Evolutionary conservation across 805 yeast species (phyloP), one percentile per base, ranked within the genome.

Genomic region (Saturnispora halmiae): DNA sequence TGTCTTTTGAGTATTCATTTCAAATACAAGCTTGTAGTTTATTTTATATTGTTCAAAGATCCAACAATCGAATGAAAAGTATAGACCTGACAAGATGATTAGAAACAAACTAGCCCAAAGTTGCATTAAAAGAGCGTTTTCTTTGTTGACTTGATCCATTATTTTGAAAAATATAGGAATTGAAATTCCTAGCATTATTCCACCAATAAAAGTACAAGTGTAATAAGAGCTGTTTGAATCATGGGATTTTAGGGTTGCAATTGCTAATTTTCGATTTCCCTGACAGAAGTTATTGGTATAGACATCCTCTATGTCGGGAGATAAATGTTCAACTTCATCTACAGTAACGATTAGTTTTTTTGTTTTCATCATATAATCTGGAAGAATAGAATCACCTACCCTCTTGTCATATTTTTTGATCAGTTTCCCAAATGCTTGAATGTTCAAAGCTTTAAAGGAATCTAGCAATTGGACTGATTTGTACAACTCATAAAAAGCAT

Each of bases 61-160:
- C 44, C 66, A 62, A 53, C 94, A 76, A 54, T 84, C 77, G 34
- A 82, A 41, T 10, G 79, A 78, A 55, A 88, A 79, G 2, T 84
- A 62, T 14, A 79, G 49, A 3, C 77, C 63, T 49, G 80, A 68
- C n/a, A 87, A 51, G 19, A 70, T 64, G 3, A 80, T 56, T 45
- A 88, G 54, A 50, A 85, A 72, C 58, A 85, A 86, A 1, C 96
- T 96, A 2, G 80, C 96, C 95, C 96, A 92, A 3, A 90, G 67
- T 51, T 94, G 97, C 27, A 90, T 59, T 39, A 87, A 52, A 44
- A 62, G 78, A 0, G 77, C 79, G 45, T 79, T 82, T 15, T 33
- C 15, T 2, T 33, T 3, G 3, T 44, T 43, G 2, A 64, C 13
- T 0, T 67, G 21, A 8, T 28, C 24, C 4, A 29, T 63, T 0